Evolutionary conservation across 2,329 filamentous ascomycete genomes (phyloP), one percentile per base, ranked within the genome.

Genomic region (Aspergillus pseudonomiae): DNA sequence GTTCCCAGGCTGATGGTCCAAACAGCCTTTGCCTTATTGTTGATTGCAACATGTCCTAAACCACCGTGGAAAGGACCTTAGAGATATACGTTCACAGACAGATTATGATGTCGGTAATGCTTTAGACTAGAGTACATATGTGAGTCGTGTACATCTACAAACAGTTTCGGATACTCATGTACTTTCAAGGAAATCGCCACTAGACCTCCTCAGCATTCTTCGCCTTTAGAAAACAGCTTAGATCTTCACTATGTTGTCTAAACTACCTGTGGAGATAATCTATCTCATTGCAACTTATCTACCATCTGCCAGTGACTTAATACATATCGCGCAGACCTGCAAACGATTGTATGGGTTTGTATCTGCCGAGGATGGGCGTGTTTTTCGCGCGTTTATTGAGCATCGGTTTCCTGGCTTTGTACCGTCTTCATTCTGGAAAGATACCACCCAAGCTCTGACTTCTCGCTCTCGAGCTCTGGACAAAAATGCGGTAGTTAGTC

Each of bases 381-480:
- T 81, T 12, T 80, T 80, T 56, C 76, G 75, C 53, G 77, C 76
- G 2, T 86, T 87, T 65, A 74, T 82, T 0, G 76, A 81, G 62
- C 79, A 70, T 45, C 78, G 74, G 19, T 86, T 88, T 62, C 81
- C 84, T 11, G 79, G 78, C 2, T 75, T 81, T 36, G 65, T 73
- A n/a, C 74, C 74, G 16, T 78, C 79, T 3, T 73, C 78, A 1
- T 77, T 80, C 16, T 83, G 80, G 81, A 78, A 76, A 68, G 82
- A 84, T 71, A 80, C 81, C n/a, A 82, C 83, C 3, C 83, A 83
- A 57, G 83, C 84, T 10, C 72, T 88, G 57, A 85, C 84, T 1
- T 85, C 85, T 2, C 77, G 87, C 4, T 85, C 85, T 14, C 81
- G 83, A 34, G 86, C 87, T 21, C 83, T 86, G 78, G 83, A 87